phyloP scores from a whole-genome alignment of 2,329 filamentous ascomycete species.

The Endothia cerciana region DNA sequence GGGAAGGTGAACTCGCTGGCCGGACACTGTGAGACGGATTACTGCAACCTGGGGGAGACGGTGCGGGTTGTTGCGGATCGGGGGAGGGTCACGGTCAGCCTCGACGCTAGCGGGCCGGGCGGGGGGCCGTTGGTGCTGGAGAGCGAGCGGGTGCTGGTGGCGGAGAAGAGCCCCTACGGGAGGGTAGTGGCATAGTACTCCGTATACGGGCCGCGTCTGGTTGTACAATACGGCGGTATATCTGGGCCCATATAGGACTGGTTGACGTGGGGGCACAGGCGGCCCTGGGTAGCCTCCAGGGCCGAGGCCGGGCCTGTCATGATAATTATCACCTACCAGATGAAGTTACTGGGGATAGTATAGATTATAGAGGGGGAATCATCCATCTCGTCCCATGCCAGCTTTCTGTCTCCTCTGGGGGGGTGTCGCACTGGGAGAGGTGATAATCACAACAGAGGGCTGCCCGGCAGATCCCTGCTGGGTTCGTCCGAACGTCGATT shows the following conservation, averaged over 20 bases:
- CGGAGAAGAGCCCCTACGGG: slow-evolving; percentile 30
- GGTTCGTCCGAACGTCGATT: too few relatives aligned
- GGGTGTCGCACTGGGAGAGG: too few relatives aligned
- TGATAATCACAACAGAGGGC: too few relatives aligned
- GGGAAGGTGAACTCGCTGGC: slow-evolving; percentile 33
- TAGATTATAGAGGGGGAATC: neutral
- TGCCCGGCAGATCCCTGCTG: too few relatives aligned
- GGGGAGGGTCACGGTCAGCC: slow-evolving; percentile 71
- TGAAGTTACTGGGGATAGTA: neutral
- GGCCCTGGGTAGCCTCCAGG: too few relatives aligned
- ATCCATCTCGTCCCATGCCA: neutral
- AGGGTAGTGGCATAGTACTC: slow-evolving; percentile 43
- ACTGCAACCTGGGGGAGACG: slow-evolving; percentile 75
- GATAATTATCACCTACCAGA: too few relatives aligned
- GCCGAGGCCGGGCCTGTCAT: too few relatives aligned
- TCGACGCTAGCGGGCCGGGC: slow-evolving; percentile 68
- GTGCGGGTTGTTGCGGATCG: slow-evolving; percentile 75
- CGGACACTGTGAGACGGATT: slow-evolving; percentile 76
- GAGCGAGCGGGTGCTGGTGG: slow-evolving; percentile 51
- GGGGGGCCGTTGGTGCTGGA: slow-evolving; percentile 71
- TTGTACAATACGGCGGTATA: neutral
- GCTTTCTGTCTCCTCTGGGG: neutral
- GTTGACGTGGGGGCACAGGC: too few relatives aligned
- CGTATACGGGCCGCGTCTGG: neutral
- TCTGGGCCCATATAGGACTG: too few relatives aligned